Conservation (phyloP, 2,329 filamentous ascomycete genomes). For the Microcyclosporella mali region DNA sequence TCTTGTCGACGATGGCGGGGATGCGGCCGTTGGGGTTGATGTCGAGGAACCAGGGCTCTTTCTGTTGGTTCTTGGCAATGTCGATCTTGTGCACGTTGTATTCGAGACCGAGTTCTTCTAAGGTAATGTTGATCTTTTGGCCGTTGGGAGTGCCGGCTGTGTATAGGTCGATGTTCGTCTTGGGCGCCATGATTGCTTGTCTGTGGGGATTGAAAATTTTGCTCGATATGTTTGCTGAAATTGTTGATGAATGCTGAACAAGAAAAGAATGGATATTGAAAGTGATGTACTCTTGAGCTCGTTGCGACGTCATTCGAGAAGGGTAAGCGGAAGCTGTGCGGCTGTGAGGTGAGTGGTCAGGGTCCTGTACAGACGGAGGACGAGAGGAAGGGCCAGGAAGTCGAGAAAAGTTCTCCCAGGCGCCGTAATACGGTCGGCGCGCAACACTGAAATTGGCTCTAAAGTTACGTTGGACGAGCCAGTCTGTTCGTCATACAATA, state of each 20-base stretch:
- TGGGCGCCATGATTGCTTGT: background rate
- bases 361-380: no score
- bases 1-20: conserved; percentile 41
- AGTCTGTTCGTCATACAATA: no score
- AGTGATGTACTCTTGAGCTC: background rate
- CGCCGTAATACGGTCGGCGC: no score
- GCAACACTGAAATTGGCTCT: no score
- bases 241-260: background rate
- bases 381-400: no score
- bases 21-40: conserved; percentile 48
- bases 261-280: no score
- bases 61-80: conserved; percentile 40
- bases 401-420: no score
- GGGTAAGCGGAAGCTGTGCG: no score
- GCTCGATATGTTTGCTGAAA: background rate
- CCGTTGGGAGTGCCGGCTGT: conserved; percentile 31
- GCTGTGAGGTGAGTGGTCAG: no score
- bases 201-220: no score
- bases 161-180: conserved; percentile 13
- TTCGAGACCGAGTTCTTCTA: conserved; percentile 31
- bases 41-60: conserved; percentile 41
- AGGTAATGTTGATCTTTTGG: conserved; percentile 29
- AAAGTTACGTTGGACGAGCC: no score
- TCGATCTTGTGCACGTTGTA: conserved; percentile 36
- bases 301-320: conserved; percentile 3